Conservation (phyloP, 768 basidiomycete species). For the Cystobasidium onofrii region DNA sequence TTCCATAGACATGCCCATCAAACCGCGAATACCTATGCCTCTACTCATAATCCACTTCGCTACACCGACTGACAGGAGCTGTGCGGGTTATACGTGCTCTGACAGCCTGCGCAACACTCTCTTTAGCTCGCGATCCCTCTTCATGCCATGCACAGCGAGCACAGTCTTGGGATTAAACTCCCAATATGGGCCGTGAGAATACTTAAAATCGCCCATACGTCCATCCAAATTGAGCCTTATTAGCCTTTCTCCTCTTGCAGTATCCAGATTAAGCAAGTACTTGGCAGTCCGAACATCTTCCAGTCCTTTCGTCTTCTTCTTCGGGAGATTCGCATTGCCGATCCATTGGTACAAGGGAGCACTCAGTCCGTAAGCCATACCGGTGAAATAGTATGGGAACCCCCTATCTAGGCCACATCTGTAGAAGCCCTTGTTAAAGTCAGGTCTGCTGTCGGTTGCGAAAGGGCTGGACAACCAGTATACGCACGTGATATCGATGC, state of each 20-base stretch:
- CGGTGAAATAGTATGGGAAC: conserved; percentile 13
- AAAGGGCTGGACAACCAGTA: background rate
- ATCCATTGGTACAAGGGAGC: conserved; percentile 25
- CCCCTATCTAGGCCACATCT: conserved; percentile 18
- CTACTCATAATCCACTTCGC: no score
- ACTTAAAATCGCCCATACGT: background rate
- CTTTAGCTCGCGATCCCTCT: background rate
- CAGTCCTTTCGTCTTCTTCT: background rate
- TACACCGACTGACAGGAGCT: no score
- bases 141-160: conserved; percentile 14
- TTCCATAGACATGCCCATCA: no score
- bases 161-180: conserved; percentile 14
- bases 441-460: no score
- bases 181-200: background rate
- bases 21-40: no score
- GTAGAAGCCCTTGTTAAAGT: background rate
- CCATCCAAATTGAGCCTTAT: conserved; percentile 20
- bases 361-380: conserved; percentile 12
- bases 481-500: background rate
- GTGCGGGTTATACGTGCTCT: background rate
- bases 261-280: background rate
- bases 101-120: background rate
- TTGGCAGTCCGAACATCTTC: conserved; percentile 23
- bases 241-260: background rate
- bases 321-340: conserved; percentile 3